phyloP scores from a whole-genome alignment of 1,139 yeast genomes.

The Pichia kudriavzevii region DNA sequence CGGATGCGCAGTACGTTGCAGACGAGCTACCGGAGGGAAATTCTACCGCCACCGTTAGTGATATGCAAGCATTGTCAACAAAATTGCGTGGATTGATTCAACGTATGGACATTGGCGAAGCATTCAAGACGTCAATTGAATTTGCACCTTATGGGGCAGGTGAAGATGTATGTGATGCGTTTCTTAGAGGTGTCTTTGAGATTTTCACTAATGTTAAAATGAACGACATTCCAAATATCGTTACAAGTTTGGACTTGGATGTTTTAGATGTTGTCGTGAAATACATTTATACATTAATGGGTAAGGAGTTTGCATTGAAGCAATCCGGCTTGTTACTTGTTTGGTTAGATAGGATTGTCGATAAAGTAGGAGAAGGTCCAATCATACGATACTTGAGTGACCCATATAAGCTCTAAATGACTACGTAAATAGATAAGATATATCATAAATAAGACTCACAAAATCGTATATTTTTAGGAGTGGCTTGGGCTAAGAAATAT shows the following conservation, averaged over 20 bases:
- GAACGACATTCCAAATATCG: conserved; percentile 56
- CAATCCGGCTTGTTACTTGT: conserved; percentile 79
- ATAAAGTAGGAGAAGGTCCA: conserved; percentile 79
- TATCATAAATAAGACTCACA: not conserved
- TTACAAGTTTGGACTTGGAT: conserved; percentile 49
- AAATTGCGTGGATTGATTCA: conserved; percentile 59
- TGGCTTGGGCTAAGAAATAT: conserved; percentile 3
- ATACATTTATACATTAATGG: conserved; percentile 82
- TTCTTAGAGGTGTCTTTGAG: conserved; percentile 60
- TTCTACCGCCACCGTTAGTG: conserved; percentile 32
- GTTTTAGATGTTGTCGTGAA: conserved; percentile 78
- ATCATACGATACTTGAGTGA: conserved; percentile 82
- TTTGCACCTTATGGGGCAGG: conserved; percentile 82
- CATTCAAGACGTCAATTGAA: conserved; percentile 55
- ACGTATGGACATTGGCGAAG: conserved; percentile 64
- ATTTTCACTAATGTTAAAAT: conserved; percentile 69
- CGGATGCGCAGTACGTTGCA: conserved; percentile 40
- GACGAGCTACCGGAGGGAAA: conserved; percentile 19
- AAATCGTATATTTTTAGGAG: conserved; percentile 1
- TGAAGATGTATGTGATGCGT: conserved; percentile 43
- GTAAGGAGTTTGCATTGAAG: conserved; percentile 66
- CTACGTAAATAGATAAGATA: not conserved
- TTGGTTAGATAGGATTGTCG: conserved; percentile 91
- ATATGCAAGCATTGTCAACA: conserved; percentile 47
- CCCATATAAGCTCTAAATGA: conserved; percentile 16